These are phyloP conservation scores for Neurospora sp. DNA, from an alignment of 495 filamentous ascomycete species.

Conservation along the genomic window DNA sequence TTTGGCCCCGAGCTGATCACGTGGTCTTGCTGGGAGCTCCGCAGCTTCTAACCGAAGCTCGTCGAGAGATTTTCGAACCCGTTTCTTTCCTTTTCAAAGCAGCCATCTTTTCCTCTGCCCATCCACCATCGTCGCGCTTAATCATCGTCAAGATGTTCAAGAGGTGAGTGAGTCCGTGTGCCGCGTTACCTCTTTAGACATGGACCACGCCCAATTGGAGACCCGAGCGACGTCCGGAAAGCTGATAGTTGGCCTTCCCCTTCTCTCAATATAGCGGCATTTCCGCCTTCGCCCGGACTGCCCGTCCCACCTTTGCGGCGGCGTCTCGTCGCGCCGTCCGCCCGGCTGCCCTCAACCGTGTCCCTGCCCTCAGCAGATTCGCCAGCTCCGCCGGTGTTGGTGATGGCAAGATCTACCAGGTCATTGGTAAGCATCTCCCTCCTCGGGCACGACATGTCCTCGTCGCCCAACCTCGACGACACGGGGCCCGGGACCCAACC, in stretches of 20 bases:
- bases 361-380: constrained; percentile 50
- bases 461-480: background rate
- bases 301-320: constrained; percentile 60
- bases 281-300: constrained; percentile 69
- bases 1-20: constrained; percentile 11
- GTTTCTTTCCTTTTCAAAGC: constrained; percentile 28
- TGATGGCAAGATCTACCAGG: constrained; percentile 80
- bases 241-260: constrained; percentile 28
- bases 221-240: background rate
- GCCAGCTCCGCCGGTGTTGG: constrained; percentile 55
- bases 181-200: constrained; percentile 3
- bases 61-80: constrained; percentile 31
- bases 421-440: constrained; percentile 26
- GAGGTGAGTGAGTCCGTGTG: constrained; percentile 50
- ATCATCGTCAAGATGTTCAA: constrained; percentile 73
- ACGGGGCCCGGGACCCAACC: background rate
- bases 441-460: background rate
- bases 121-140: constrained; percentile 34
- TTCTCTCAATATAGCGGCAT: constrained; percentile 50
- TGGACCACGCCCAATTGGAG: constrained; percentile 23
- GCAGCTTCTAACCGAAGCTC: constrained; percentile 29
- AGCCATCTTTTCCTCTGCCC: constrained; percentile 27
- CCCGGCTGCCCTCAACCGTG: constrained; percentile 53
- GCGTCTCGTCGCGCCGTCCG: constrained; percentile 57
- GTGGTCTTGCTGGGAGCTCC: constrained; percentile 21